Percentiles rank a stretch among this genome's conserved stretches.
Conservation (phyloP, 305 asterid species). For the Withania somnifera region DNA sequence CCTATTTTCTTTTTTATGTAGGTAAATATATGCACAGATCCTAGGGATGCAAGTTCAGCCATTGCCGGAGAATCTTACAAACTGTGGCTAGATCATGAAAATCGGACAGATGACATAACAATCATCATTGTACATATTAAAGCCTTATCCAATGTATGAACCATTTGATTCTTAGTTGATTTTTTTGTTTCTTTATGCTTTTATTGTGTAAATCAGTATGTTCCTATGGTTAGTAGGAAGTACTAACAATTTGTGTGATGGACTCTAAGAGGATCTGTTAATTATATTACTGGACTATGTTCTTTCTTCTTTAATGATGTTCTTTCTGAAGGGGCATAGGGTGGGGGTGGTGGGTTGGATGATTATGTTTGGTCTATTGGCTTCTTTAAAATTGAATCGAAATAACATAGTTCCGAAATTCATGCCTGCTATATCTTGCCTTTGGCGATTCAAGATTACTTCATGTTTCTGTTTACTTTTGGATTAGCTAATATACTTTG, state of each 20-base stretch:
- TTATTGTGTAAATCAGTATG: neutral
- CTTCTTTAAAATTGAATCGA: neutral
- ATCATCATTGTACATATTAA: constrained; percentile 77
- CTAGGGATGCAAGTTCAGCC: constrained; percentile 83
- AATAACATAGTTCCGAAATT: neutral
- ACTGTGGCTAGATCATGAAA: constrained; percentile 84
- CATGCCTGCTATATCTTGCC: neutral
- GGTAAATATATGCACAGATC: constrained; percentile 65
- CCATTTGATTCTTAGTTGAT: constrained; percentile 8
- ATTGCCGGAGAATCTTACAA: constrained; percentile 79
- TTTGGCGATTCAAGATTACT: neutral
- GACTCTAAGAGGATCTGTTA: neutral
- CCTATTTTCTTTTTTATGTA: constrained; percentile 15
- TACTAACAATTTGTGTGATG: neutral
- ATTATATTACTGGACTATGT: neutral
- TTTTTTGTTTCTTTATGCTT: neutral
- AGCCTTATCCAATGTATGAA: constrained; percentile 37
- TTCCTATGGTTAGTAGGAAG: neutral
- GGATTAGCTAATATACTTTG: neutral
- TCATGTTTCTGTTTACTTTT: neutral
- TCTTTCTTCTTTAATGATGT: neutral
- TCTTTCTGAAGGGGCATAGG: neutral
- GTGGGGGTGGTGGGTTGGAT: neutral
- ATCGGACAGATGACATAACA: constrained; percentile 92
- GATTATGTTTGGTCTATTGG: neutral